phyloP scores from a whole-genome alignment of 805 yeast species.

The Monosporozyma aquatica region DNA sequence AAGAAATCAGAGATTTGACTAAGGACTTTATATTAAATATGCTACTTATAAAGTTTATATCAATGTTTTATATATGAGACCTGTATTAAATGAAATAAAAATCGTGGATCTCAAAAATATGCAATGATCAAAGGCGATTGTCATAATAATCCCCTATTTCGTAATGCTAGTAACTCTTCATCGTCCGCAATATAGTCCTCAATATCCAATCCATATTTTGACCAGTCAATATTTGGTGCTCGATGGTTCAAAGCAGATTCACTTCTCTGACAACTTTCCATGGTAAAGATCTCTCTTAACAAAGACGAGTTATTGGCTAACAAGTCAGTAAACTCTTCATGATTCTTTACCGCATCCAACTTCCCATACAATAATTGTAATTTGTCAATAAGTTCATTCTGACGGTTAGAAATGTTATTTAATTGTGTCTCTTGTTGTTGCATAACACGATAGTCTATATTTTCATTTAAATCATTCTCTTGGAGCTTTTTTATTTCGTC shows the following conservation, averaged over 20 bases:
- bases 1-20: too few relatives aligned
- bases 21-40: too few relatives aligned
- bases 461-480: constrained; percentile 13
- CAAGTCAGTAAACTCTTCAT: constrained; percentile 26
- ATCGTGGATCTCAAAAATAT: too few relatives aligned
- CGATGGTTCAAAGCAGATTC: background rate
- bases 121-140: too few relatives aligned
- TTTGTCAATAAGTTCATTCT: constrained; percentile 17
- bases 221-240: constrained; percentile 15
- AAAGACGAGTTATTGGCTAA: constrained; percentile 18
- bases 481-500: constrained; percentile 17
- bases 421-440: constrained; percentile 17
- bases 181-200: constrained; percentile 16
- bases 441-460: constrained; percentile 18
- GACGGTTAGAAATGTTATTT: constrained; percentile 14
- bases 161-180: constrained; percentile 15
- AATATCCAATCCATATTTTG: constrained; percentile 22
- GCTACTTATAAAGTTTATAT: too few relatives aligned
- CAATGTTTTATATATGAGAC: too few relatives aligned
- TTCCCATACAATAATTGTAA: constrained; percentile 20
- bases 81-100: too few relatives aligned
- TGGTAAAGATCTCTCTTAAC: constrained; percentile 25
- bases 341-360: constrained; percentile 23
- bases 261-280: constrained; percentile 15
- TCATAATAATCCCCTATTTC: constrained; percentile 16